These are phyloP conservation scores for Berberis vulgaris DNA, from an alignment of 164 flowering plant species.

Conservation along the genomic window DNA sequence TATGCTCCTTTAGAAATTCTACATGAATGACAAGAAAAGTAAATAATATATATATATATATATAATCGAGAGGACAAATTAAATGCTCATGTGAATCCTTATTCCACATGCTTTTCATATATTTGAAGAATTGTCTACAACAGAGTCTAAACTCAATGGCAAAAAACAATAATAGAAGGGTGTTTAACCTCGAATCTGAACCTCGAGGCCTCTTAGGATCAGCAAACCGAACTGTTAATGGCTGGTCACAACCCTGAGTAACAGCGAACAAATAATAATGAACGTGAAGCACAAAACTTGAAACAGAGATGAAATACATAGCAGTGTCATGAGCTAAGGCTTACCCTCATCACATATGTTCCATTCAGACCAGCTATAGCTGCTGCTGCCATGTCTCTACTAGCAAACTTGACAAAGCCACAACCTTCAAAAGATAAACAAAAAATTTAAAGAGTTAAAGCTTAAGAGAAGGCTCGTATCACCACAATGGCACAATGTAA, in stretches of 20 bases:
- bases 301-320: not conserved
- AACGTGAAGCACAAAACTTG: not conserved
- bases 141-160: no score
- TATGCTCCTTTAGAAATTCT: no score
- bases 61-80: no score
- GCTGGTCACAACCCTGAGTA: conserved; percentile 86
- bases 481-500: not conserved
- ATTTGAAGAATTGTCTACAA: no score
- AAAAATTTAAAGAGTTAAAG: not conserved
- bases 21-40: no score
- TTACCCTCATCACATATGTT: conserved; percentile 66
- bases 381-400: conserved; percentile 80
- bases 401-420: conserved; percentile 64
- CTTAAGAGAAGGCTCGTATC: not conserved
- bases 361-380: conserved; percentile 83
- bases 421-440: conserved; percentile 44
- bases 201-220: conserved; percentile 87
- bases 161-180: no score
- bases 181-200: conserved; percentile 61
- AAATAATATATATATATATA: no score
- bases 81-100: no score
- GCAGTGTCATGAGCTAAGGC: not conserved
- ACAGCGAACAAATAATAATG: conserved; percentile 7
- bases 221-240: conserved; percentile 92
- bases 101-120: no score